phyloP scores from a whole-genome alignment of 192 early-diverging fungal genomes.

The Linnemannia zychae region DNA sequence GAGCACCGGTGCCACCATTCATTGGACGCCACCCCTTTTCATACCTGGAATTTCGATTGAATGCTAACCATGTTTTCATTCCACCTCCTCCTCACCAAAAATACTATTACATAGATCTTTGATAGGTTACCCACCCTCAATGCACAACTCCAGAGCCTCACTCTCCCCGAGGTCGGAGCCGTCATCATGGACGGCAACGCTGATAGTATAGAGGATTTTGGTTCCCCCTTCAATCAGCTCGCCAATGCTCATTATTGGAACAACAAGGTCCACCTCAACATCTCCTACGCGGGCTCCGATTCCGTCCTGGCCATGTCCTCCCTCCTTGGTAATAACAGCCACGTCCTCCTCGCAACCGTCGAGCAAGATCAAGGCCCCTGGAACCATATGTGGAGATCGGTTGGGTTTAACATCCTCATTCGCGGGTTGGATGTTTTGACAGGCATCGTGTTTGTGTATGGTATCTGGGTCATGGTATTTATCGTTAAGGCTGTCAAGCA shows the following conservation, averaged over 20 bases:
- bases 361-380: constrained; percentile 35
- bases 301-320: constrained; percentile 1
- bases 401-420: constrained; percentile 42
- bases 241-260: constrained; percentile 45
- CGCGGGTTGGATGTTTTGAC: constrained; percentile 38
- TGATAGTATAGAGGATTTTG: constrained; percentile 40
- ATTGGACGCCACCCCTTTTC: background rate
- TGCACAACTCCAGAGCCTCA: constrained; percentile 17
- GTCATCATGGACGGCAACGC: constrained; percentile 51
- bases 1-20: background rate
- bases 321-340: constrained; percentile 3
- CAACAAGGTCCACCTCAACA: constrained; percentile 26
- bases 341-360: constrained; percentile 32
- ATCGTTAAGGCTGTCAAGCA: constrained; percentile 27
- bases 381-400: constrained; percentile 38
- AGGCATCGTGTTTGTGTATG: constrained; percentile 30
- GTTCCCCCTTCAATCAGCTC: constrained; percentile 45
- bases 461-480: constrained; percentile 39
- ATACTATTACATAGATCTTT: constrained; percentile 32
- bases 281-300: constrained; percentile 36
- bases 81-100: background rate
- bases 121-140: constrained; percentile 19
- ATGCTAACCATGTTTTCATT: background rate
- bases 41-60: background rate
- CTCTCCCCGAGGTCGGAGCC: constrained; percentile 39